These are phyloP conservation scores for Phylloporus sp. DNA, from an alignment of 768 basidiomycete genomes.

Conservation along the genomic window DNA sequence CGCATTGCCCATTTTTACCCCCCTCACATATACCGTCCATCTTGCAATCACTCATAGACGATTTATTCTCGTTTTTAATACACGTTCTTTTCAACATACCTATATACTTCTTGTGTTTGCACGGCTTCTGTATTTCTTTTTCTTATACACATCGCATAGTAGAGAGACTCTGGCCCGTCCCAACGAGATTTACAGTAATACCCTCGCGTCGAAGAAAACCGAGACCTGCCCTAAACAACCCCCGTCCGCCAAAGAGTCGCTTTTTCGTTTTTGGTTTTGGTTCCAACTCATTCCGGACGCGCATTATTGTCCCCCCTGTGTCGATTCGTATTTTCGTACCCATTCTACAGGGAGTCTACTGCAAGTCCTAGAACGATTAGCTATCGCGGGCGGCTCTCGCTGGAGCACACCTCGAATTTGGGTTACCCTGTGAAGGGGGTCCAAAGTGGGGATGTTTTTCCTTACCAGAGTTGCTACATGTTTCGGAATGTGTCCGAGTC, in stretches of 20 bases:
- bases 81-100: conserved; percentile 18
- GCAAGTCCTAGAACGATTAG: conserved; percentile 31
- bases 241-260: accelerated
- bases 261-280: not conserved
- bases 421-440: not conserved
- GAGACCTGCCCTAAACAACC: conserved; percentile 26
- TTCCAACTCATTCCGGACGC: conserved; percentile 31
- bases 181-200: not conserved
- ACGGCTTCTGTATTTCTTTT: not conserved
- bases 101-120: too few relatives aligned
- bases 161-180: not conserved
- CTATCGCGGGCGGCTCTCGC: conserved; percentile 17
- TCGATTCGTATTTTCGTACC: not conserved
- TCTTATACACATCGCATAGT: not conserved
- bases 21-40: too few relatives aligned
- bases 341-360: conserved; percentile 33
- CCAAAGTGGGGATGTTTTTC: conserved; percentile 26
- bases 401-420: conserved; percentile 22
- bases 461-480: conserved; percentile 32
- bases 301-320: conserved; percentile 37
- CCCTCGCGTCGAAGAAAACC: not conserved
- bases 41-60: conserved; percentile 2
- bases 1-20: not conserved
- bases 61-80: conserved; percentile 20
- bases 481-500: too few relatives aligned